Evolutionary conservation across 1,139 yeast species (phyloP).

Genomic region (Pichia kudriavzevii): DNA sequence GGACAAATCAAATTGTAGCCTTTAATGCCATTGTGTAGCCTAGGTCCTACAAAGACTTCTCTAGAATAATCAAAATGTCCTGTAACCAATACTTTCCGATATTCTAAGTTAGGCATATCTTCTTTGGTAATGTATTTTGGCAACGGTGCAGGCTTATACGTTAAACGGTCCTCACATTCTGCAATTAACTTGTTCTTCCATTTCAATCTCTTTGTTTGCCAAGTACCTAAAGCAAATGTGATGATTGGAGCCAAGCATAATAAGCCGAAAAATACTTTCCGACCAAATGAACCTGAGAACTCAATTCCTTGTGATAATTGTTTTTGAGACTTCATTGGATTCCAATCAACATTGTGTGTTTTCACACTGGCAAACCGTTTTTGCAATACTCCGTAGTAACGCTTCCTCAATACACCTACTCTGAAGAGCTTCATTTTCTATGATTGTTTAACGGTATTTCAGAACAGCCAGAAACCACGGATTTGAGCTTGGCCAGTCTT

Average conservation of each 20-base stretch:
- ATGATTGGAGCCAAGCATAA: conserved; percentile 82
- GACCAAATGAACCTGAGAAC: conserved; percentile 27
- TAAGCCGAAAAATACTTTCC: conserved; percentile 47
- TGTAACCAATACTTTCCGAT: conserved; percentile 60
- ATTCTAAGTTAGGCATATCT: conserved; percentile 64
- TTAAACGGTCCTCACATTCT: conserved; percentile 70
- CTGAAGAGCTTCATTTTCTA: no score
- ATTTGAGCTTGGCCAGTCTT: no score
- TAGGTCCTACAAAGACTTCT: conserved; percentile 90
- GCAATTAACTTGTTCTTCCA: conserved; percentile 91
- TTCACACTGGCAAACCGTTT: conserved; percentile 33
- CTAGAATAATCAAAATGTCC: conserved; percentile 80
- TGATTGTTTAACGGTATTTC: no score
- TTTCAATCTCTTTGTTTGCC: conserved; percentile 80
- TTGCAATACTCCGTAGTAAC: neutral
- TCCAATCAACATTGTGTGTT: conserved; percentile 80
- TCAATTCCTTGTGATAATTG: conserved; percentile 31
- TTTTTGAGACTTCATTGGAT: conserved; percentile 55
- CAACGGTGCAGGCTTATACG: conserved; percentile 62
- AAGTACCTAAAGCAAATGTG: conserved; percentile 79
- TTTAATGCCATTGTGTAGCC: conserved; percentile 63
- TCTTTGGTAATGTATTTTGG: conserved; percentile 55
- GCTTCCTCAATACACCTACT: neutral
- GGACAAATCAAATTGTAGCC: conserved; percentile 86
- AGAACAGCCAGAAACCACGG: no score